A percentile compares a stretch with the other conserved stretches of the same genome.
These are phyloP conservation scores for Eucalyptus sp. DNA, from an alignment of 345 rosid genomes.

Conservation along the genomic window DNA sequence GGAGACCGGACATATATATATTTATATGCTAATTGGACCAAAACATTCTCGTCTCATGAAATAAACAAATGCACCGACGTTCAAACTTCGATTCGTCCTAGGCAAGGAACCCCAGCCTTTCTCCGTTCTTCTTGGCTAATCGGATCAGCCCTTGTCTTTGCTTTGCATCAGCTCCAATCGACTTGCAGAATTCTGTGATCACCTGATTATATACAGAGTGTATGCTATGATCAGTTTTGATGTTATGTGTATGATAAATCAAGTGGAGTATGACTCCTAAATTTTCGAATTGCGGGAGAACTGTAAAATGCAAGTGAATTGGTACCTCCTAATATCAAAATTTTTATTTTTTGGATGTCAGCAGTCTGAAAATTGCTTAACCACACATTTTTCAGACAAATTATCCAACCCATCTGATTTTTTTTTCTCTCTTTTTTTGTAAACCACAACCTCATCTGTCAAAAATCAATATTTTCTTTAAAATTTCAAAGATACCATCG, in stretches of 20 bases:
- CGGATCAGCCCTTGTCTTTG: conserved; percentile 96
- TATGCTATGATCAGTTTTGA: not conserved
- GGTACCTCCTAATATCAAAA: not conserved
- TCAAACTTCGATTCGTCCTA: conserved; percentile 1
- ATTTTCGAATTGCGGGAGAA: not conserved
- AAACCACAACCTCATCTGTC: not conserved
- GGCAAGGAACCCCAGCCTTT: conserved; percentile 89
- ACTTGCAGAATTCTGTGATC: conserved; percentile 88
- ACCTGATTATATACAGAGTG: conserved; percentile 26
- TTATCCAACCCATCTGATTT: not conserved
- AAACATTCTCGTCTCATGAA: not conserved
- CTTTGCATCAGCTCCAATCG: conserved; percentile 93
- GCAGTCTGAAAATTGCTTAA: not conserved
- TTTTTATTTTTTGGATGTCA: not conserved
- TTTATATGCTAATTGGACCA: not conserved
- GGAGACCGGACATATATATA: not conserved
- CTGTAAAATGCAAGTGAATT: not conserved
- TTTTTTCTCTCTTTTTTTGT: not conserved
- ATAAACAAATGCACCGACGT: not conserved
- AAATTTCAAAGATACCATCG: not conserved
- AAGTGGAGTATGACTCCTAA: not conserved
- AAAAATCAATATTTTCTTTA: not conserved
- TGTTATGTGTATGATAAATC: not conserved
- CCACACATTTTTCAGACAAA: not conserved
- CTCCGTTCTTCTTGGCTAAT: conserved; percentile 97